Evolutionary conservation across 2,329 filamentous ascomycete genomes (phyloP).

Genomic region (Huntiella decipiens): DNA sequence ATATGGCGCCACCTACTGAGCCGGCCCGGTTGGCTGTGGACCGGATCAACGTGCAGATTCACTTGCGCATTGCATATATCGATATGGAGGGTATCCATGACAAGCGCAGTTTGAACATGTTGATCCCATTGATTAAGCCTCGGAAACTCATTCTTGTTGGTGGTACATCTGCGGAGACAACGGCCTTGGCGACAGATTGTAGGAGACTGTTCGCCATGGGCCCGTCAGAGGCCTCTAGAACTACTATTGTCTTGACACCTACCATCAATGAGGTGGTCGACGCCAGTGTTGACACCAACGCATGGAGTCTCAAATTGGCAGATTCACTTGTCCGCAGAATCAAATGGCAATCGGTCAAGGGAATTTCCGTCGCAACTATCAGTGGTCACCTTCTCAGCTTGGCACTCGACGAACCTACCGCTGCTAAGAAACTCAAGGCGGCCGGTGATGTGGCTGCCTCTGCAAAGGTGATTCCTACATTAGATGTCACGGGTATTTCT

Average conservation of each 20-base stretch:
- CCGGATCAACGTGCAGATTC: conserved; percentile 43
- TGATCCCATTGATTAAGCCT: conserved; percentile 84
- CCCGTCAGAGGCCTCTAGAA: conserved; percentile 21
- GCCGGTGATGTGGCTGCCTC: conserved; percentile 10
- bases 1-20: conserved; percentile 24
- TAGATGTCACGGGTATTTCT: conserved; percentile 45
- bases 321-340: conserved; percentile 69
- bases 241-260: conserved; percentile 66
- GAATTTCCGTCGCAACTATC: conserved; percentile 78
- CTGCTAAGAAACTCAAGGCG: conserved; percentile 10
- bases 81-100: conserved; percentile 90
- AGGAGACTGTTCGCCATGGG: conserved; percentile 40
- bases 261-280: conserved; percentile 54
- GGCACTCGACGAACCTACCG: conserved; percentile 13
- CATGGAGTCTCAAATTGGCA: conserved; percentile 85
- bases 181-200: conserved; percentile 61
- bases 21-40: conserved; percentile 59
- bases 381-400: conserved; percentile 45
- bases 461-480: conserved; percentile 23
- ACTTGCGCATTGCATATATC: conserved; percentile 65
- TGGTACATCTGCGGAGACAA: conserved; percentile 61
- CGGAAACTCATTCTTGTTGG: conserved; percentile 87
- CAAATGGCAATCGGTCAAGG: conserved; percentile 86
- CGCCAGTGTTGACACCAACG: conserved; percentile 92
- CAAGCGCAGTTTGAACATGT: conserved; percentile 79